These are phyloP conservation scores for Phytophthora gonapodyides DNA, from an alignment of 352 stramenopile species.

Conservation along the genomic window DNA sequence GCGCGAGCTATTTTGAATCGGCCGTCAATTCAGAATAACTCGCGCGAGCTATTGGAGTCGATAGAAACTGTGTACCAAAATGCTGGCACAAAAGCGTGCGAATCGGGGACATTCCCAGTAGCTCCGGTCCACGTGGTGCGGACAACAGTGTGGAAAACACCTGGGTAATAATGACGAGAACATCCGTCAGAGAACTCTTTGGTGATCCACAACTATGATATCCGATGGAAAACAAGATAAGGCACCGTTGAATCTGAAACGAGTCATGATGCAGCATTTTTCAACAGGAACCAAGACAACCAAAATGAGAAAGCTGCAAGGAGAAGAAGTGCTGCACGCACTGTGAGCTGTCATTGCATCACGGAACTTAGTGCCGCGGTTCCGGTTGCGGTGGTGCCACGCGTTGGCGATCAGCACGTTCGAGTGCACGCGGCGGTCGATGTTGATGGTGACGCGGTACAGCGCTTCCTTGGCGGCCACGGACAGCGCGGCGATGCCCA, in stretches of 20 bases:
- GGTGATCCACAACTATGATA: too few relatives aligned
- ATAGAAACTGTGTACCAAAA: too few relatives aligned
- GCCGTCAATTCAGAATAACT: too few relatives aligned
- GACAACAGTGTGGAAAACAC: slow-evolving; percentile 63
- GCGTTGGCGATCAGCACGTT: slow-evolving; percentile 95
- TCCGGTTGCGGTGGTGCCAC: slow-evolving; percentile 90
- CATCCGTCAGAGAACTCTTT: not conserved
- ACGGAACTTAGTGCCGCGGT: slow-evolving; percentile 49
- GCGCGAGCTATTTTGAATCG: too few relatives aligned
- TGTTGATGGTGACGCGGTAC: slow-evolving; percentile 90
- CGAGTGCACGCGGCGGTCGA: slow-evolving; percentile 91
- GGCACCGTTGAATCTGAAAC: slow-evolving; percentile 26
- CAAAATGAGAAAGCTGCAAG: not conserved
- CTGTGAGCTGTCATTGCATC: not conserved
- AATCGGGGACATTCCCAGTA: too few relatives aligned
- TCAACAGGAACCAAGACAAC: not conserved
- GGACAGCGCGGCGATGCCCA: slow-evolving; percentile 86
- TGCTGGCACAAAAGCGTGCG: too few relatives aligned
- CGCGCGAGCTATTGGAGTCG: too few relatives aligned
- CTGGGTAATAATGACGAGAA: not conserved
- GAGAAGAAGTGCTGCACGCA: not conserved
- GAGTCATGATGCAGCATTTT: not conserved
- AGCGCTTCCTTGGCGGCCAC: slow-evolving; percentile 93
- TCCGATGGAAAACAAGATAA: slow-evolving; percentile 29
- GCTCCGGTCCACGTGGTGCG: slow-evolving; percentile 53